Evolutionary conservation across 106 monocot species (phyloP).

Genomic region (Platanthera zijinensis): DNA sequence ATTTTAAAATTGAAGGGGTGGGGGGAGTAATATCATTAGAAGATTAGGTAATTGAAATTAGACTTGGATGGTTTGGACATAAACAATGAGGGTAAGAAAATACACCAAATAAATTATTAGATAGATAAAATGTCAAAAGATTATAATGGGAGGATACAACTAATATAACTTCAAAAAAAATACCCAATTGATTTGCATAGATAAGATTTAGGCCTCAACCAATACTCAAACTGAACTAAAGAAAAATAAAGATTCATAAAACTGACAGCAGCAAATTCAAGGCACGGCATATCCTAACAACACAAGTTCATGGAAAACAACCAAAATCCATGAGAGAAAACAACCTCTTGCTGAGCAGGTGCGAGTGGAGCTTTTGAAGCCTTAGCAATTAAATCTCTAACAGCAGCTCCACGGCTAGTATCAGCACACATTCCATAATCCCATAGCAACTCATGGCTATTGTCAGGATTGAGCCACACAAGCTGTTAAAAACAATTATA

Average conservation of each 20-base stretch:
- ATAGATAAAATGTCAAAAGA: too few relatives aligned
- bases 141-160: too few relatives aligned
- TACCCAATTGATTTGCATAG: too few relatives aligned
- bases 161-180: too few relatives aligned
- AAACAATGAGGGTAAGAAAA: too few relatives aligned
- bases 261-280: neutral
- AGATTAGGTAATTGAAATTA: too few relatives aligned
- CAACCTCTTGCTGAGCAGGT: constrained; percentile 89
- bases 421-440: constrained; percentile 97
- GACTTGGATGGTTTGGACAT: too few relatives aligned
- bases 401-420: constrained; percentile 71
- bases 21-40: too few relatives aligned
- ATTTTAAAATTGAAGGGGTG: too few relatives aligned
- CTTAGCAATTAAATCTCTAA: constrained; percentile 75
- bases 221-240: too few relatives aligned
- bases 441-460: constrained; percentile 82
- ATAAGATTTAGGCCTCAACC: too few relatives aligned
- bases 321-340: neutral
- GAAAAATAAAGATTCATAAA: neutral
- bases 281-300: neutral
- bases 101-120: too few relatives aligned
- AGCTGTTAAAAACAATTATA: constrained; percentile 35
- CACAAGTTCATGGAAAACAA: neutral
- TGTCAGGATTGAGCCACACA: constrained; percentile 76
- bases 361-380: constrained; percentile 83